Evolutionary conservation across 129 eudicot species (phyloP), one percentile per base, ranked within the genome.

Genomic region (Saussurea involucrata): DNA sequence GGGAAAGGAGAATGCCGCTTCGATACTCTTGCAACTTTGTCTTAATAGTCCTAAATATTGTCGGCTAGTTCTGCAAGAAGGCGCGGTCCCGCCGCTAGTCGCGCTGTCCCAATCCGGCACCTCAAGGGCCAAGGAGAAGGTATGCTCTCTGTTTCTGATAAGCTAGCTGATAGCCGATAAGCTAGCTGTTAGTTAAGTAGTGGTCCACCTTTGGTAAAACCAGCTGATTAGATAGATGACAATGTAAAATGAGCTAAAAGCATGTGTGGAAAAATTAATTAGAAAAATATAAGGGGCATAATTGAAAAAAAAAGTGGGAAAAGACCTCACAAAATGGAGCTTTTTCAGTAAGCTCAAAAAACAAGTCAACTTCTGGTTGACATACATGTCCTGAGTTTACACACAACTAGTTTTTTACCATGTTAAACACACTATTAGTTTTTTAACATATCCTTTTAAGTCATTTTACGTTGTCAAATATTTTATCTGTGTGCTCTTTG

Each of bases 51-150:
- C 92, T 33, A 94, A 91, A 72, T 87, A 84, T 80, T 94, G 98
- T 84, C 87, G 91, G 60, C 75, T 87, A 61, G 96, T 94, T 83
- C 80, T 94, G 83, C 98, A 94, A 83, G 98, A 94, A 89, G 98
- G 98, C 8, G 98, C 97, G 3, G 96, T 94, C 57, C 98, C 98
- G 17, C 97, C 98, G 66, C 89, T 94, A 21, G 97, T 94, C 27
- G 91, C 95, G 27, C 75, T 94, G 75, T 94, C 98, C 25, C 98
- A 91, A 73, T 87, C 96, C 1, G 98, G 98, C 57, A 91, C 98
- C 10, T 85, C 89, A 10, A 82, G 98, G 75, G 97, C 97, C 58
- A 94, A 87, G 82, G 98, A 94, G 82, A 94, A 94, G 95, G 98
- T 91, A 80, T 61, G 81, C n/a, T 17, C 6, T 58, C 22, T 42